These are phyloP conservation scores for Aspergillus nanangensis DNA, from an alignment of 495 filamentous ascomycete species.

Conservation along the genomic window DNA sequence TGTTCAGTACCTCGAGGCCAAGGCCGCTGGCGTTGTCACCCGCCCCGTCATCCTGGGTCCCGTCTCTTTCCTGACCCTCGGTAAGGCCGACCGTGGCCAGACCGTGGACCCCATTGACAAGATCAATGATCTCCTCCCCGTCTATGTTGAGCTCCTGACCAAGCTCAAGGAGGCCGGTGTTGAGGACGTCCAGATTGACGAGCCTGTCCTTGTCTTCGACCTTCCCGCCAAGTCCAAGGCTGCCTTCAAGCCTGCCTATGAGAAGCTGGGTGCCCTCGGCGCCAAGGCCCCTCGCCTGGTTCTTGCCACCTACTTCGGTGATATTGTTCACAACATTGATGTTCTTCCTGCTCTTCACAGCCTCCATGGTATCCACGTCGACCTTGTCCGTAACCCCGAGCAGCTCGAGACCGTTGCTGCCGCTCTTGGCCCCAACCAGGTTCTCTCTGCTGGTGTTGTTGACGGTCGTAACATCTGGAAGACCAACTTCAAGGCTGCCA, in stretches of 20 bases:
- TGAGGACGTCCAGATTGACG: conserved; percentile 93
- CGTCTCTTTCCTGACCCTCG: conserved; percentile 92
- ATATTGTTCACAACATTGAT: conserved; percentile 98
- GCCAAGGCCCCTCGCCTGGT: conserved; percentile 73
- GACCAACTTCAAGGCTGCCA: conserved; percentile 90
- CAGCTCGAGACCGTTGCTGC: conserved; percentile 78
- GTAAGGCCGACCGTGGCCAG: conserved; percentile 94
- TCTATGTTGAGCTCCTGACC: conserved; percentile 85
- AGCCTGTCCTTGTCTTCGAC: conserved; percentile 94
- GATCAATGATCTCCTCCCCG: conserved; percentile 82
- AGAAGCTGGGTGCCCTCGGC: conserved; percentile 73
- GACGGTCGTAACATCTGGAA: conserved; percentile 99
- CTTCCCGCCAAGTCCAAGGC: conserved; percentile 81
- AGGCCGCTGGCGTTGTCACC: conserved; percentile 88
- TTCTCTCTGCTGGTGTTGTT: conserved; percentile 90
- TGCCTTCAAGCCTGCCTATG: conserved; percentile 97
- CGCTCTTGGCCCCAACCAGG: conserved; percentile 77
- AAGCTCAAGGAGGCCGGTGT: conserved; percentile 94
- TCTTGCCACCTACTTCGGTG: conserved; percentile 96
- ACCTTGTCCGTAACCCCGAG: conserved; percentile 95
- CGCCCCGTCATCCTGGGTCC: conserved; percentile 93
- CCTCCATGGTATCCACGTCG: conserved; percentile 82
- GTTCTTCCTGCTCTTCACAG: conserved; percentile 64
- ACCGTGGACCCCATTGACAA: conserved; percentile 87
- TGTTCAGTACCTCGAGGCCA: conserved; percentile 90